These are phyloP conservation scores for Stachybotrys echinatus DNA, from an alignment of 2,329 filamentous ascomycete species.

Conservation along the genomic window DNA sequence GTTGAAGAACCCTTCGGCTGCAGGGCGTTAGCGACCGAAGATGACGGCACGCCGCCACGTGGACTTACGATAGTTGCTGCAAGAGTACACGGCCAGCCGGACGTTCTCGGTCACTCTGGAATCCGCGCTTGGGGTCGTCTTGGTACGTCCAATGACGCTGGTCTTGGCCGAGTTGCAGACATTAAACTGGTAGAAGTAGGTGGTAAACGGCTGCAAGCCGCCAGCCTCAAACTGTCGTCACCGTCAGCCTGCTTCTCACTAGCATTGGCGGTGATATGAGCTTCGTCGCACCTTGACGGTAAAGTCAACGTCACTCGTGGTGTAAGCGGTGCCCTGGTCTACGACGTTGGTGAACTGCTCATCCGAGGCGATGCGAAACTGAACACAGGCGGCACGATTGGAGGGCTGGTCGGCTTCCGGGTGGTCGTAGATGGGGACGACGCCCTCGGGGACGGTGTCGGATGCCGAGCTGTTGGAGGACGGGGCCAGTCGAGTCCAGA, in stretches of 20 bases:
- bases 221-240: slow-evolving; percentile 54
- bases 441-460: slow-evolving; percentile 36
- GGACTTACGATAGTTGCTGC: slow-evolving; percentile 49
- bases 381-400: slow-evolving; percentile 57
- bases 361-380: slow-evolving; percentile 50
- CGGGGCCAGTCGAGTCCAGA: slow-evolving; percentile 43
- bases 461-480: slow-evolving; percentile 28
- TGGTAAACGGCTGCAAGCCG: slow-evolving; percentile 56
- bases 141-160: slow-evolving; percentile 62
- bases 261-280: neutral
- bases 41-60: neutral
- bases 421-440: slow-evolving; percentile 38
- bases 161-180: slow-evolving; percentile 58
- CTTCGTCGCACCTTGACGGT: slow-evolving; percentile 58
- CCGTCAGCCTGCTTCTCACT: no score
- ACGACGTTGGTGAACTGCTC: slow-evolving; percentile 39
- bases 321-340: slow-evolving; percentile 56
- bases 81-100: slow-evolving; percentile 65
- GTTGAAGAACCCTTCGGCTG: slow-evolving; percentile 48
- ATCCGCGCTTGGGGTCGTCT: slow-evolving; percentile 56
- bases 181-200: slow-evolving; percentile 65
- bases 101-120: slow-evolving; percentile 49
- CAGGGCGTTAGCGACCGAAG: neutral
- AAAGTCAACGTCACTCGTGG: slow-evolving; percentile 69
- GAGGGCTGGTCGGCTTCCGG: slow-evolving; percentile 37